A percentile compares a stretch with the other conserved stretches of the same genome.
Evolutionary conservation across 495 filamentous ascomycete species (phyloP).

Genomic region (Hamigera avellanea): DNA sequence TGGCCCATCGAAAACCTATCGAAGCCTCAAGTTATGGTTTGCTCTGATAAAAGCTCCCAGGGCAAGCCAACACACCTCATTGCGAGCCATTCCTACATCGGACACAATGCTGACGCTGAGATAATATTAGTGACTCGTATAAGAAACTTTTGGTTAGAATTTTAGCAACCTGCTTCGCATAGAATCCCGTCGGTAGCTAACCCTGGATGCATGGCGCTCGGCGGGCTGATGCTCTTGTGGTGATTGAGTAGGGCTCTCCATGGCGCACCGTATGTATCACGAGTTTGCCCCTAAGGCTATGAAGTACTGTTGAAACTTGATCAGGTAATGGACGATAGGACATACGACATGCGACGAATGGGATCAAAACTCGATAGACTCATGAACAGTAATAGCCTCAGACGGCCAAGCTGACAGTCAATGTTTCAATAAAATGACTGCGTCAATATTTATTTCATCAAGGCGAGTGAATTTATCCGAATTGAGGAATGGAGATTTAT

Average conservation of each 20-base stretch:
- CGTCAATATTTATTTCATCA: too few relatives aligned
- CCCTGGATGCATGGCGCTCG: slow-evolving; percentile 16
- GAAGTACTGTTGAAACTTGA: too few relatives aligned
- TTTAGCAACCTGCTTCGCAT: slow-evolving; percentile 57
- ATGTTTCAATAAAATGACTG: too few relatives aligned
- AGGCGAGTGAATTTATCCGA: too few relatives aligned
- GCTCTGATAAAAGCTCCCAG: background rate
- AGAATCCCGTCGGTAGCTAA: slow-evolving; percentile 44
- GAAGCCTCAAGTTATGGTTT: background rate
- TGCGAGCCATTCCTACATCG: slow-evolving; percentile 98
- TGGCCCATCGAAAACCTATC: slow-evolving; percentile 81
- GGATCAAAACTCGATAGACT: too few relatives aligned
- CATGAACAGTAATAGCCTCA: too few relatives aligned
- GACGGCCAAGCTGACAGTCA: too few relatives aligned
- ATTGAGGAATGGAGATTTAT: too few relatives aligned
- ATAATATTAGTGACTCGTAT: slow-evolving; percentile 13
- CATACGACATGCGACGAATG: too few relatives aligned
- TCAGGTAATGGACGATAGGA: too few relatives aligned
- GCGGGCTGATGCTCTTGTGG: slow-evolving; percentile 11
- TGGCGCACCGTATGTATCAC: slow-evolving; percentile 1
- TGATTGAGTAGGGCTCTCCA: slow-evolving; percentile 17
- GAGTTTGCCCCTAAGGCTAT: too few relatives aligned
- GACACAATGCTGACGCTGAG: slow-evolving; percentile 64
- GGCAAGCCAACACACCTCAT: slow-evolving; percentile 51
- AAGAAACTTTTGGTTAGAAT: too few relatives aligned